Conservation (phyloP, 1,284 basidiomycete genomes). For the Sporisorium exsertum region DNA sequence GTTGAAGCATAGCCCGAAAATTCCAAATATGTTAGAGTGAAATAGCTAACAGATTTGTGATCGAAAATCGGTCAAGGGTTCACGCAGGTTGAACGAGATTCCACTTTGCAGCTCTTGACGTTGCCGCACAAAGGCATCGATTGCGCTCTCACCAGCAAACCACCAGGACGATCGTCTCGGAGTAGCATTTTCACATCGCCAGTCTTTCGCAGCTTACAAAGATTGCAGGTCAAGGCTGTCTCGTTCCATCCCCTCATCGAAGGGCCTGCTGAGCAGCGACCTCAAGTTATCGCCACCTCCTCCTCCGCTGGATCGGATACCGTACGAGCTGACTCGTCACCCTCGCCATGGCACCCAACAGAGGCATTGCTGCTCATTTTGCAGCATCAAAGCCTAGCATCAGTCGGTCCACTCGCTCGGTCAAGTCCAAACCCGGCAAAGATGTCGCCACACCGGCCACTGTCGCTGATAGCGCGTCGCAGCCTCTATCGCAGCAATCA, state of each 20-base stretch:
- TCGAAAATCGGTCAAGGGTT: constrained; percentile 5
- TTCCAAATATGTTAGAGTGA: too few species aligned
- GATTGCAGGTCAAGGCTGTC: neutral
- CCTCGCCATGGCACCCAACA: constrained; percentile 29
- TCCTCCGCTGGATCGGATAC: constrained; percentile 6
- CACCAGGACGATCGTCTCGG: neutral
- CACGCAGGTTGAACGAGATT: constrained; percentile 16
- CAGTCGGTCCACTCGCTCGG: constrained; percentile 18
- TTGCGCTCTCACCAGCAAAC: neutral
- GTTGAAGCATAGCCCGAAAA: too few species aligned
- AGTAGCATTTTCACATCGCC: neutral
- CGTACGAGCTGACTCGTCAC: neutral
- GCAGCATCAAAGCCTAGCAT: constrained; percentile 32
- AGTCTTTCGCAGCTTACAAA: neutral
- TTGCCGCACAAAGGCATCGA: neutral
- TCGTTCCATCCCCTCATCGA: neutral
- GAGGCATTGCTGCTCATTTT: constrained; percentile 42
- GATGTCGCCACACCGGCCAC: constrained; percentile 2
- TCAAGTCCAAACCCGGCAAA: constrained; percentile 17
- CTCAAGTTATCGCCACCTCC: neutral
- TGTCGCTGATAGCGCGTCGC: neutral
- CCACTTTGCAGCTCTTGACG: constrained; percentile 9
- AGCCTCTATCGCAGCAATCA: neutral
- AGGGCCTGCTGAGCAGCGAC: constrained; percentile 1
- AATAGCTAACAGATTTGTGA: neutral